phyloP scores from a whole-genome alignment of 2,329 filamentous ascomycete genomes.

The Tolypocladium sp. region DNA sequence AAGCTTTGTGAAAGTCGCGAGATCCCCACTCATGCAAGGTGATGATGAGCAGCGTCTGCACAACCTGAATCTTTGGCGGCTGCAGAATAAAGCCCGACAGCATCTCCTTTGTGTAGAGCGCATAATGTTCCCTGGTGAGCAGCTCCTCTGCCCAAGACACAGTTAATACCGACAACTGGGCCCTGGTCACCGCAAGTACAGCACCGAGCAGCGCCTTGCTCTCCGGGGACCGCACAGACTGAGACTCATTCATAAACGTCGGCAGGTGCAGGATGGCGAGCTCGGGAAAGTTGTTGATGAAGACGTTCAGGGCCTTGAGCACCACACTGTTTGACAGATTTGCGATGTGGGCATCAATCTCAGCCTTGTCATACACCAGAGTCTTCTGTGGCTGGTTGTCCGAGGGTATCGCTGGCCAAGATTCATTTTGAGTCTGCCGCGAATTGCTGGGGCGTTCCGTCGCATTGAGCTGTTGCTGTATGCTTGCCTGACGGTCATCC shows the following conservation, averaged over 20 bases:
- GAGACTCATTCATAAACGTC: constrained; percentile 16
- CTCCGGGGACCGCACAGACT: constrained; percentile 10
- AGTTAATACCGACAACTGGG: constrained; percentile 20
- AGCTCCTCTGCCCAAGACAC: constrained; percentile 17
- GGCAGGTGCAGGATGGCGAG: constrained; percentile 23
- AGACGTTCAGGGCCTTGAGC: constrained; percentile 22
- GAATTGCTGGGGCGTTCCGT: background rate
- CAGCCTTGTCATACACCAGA: constrained; percentile 1
- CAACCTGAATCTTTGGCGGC: constrained; percentile 21
- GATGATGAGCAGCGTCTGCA: constrained; percentile 29
- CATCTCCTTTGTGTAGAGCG: constrained; percentile 15
- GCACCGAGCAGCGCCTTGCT: constrained; percentile 19
- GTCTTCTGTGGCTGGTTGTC: background rate
- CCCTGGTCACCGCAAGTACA: constrained; percentile 18
- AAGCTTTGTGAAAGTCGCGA: constrained; percentile 31
- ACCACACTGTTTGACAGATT: constrained; percentile 14
- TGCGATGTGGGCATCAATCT: constrained; percentile 14
- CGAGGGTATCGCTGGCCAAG: background rate
- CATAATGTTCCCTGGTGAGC: constrained; percentile 21
- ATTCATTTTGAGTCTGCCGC: background rate
- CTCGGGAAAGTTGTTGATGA: constrained; percentile 24
- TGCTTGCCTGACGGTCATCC: background rate
- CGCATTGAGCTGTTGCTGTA: background rate
- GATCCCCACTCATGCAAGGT: constrained; percentile 32
- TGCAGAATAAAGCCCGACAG: constrained; percentile 16